These are phyloP conservation scores for Ceratobasidium theobromae DNA, from an alignment of 1,284 basidiomycete genomes.

Conservation along the genomic window DNA sequence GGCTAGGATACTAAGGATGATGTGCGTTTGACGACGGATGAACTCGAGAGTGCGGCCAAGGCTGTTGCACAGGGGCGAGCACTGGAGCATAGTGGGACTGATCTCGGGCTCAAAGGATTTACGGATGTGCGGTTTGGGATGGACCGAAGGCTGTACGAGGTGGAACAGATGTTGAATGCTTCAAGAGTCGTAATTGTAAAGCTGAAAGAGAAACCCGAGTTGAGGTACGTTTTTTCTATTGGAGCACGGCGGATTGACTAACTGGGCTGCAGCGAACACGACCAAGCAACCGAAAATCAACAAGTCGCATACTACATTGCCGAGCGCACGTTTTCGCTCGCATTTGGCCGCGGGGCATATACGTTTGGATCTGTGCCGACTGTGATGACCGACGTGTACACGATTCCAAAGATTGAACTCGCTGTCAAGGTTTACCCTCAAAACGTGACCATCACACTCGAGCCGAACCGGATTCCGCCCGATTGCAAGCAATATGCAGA, in stretches of 20 bases:
- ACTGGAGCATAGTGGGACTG: conserved; percentile 39
- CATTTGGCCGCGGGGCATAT: conserved; percentile 85
- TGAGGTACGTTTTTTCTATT: conserved; percentile 51
- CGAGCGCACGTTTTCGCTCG: conserved; percentile 80
- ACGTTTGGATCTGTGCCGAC: conserved; percentile 75
- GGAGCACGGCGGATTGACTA: too few species aligned
- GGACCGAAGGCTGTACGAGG: conserved; percentile 83
- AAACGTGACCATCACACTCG: conserved; percentile 63
- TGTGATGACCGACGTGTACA: conserved; percentile 73
- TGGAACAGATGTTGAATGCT: conserved; percentile 83
- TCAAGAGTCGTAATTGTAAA: conserved; percentile 66
- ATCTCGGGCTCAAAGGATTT: conserved; percentile 69
- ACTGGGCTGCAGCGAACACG: conserved; percentile 62
- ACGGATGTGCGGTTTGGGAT: conserved; percentile 82
- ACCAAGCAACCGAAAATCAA: conserved; percentile 79
- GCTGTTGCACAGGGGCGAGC: conserved; percentile 7
- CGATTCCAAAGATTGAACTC: conserved; percentile 79
- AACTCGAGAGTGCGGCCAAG: conserved; percentile 24
- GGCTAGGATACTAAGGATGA: conserved; percentile 19
- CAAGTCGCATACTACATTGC: conserved; percentile 74
- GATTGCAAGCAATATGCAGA: conserved; percentile 89
- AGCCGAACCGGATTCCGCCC: conserved; percentile 51
- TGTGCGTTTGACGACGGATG: conserved; percentile 29
- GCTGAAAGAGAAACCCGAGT: conserved; percentile 67
- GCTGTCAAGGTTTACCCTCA: conserved; percentile 70